Base-by-base conservation (phyloP, 2,329 filamentous ascomycete species). In the Penicillium sp. region DNA sequence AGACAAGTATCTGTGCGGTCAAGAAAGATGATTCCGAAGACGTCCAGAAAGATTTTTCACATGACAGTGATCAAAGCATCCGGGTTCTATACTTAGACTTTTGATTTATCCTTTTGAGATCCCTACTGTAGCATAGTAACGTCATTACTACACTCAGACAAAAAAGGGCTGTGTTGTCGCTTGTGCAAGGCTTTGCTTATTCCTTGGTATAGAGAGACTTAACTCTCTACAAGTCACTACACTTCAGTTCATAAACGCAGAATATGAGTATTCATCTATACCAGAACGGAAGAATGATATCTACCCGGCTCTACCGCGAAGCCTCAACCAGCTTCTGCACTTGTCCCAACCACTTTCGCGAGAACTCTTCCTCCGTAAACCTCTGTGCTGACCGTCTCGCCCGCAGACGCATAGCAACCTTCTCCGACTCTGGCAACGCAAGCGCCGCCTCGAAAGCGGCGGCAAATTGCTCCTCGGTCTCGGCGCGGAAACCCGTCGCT, bases 291-390 rank as follows among this genome's bases (percentile, higher is more conserved):
- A 6, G 19, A 51, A 57, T 33, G 11, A 57, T 58, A 54, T 63
- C 19, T 64, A 61, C 43, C 8, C 55, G 62, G 63, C 40, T 62
- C 57, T 69, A 68, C 42, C 62, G 61, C 37, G 59, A 52, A 75
- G 76, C 70, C 43, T 71, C 70, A 37, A 97, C 85, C 61, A 98
- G 80, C 69, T 83, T 85, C 71, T 89, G 87, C 81, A 96, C 85
- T 75, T 96, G 86, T 33, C 77, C 76, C 46, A 91, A 78, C 94
- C 95, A 99, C 67, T 87, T 89, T 68, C 83, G 84, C 1, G 85
- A 88, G 79, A 99, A 99, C 61, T 89, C 90, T 69, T 90, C 88
- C 71, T 97, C 94, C 0, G 91, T 93, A 73, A 99, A 99, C 51
- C 95, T 82, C 77, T 86, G 85, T 1, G 93, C 91, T 6, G 92